Base-by-base conservation (phyloP, 2,329 filamentous ascomycete genomes). In the Scedosporium boydii region DNA sequence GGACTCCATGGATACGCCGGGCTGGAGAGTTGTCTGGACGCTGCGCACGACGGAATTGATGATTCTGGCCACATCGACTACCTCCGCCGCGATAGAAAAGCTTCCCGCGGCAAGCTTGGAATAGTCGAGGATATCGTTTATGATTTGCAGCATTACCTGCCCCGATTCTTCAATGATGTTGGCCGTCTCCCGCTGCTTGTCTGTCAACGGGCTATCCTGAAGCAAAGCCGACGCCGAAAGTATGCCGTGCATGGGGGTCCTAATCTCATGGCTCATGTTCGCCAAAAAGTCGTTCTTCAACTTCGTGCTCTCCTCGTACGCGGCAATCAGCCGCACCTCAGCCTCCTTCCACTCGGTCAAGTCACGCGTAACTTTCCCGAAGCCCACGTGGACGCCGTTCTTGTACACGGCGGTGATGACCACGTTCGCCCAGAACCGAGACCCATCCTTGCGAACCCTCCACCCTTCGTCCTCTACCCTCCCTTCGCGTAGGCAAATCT, bases 111-210 rank as follows among this genome's bases (percentile, higher is more conserved):
- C 48, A 4, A 61, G 48, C 29, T 61, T 87, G 9, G 84, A 86
- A 68, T 85, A 87, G 71, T 88, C 85, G n/a, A 87, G 76, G 56
- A 88, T 85, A 64, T 87, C 83, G 67, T 87, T 86, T 69, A 87
- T 86, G 58, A 87, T 79, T 65, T 83, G 81, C 18, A 87, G 72
- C 23, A 87, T 74, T 2, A 86, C 75, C 21, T 80, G 77, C 1
- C 82, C 83, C 0, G 84, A 86, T 63, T 86, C 82, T 65, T 84
- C 78, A 62, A 87, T 82, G 56, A 86, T 82, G 48, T 76, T 75
- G 1, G 81, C 78, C 51, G 81, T 80, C 63, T 87, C 83, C 23
- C 77, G 76, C 69, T 87, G 84, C 51, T 83, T 77, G 1, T 76
- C 69, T 5, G 76, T 76, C n/a, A 87, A 71, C 0, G 71, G 67